Percentiles rank a stretch among this genome's conserved stretches.
Conservation (phyloP, 805 yeast genomes). For the Scheffersomyces amazonensis region DNA sequence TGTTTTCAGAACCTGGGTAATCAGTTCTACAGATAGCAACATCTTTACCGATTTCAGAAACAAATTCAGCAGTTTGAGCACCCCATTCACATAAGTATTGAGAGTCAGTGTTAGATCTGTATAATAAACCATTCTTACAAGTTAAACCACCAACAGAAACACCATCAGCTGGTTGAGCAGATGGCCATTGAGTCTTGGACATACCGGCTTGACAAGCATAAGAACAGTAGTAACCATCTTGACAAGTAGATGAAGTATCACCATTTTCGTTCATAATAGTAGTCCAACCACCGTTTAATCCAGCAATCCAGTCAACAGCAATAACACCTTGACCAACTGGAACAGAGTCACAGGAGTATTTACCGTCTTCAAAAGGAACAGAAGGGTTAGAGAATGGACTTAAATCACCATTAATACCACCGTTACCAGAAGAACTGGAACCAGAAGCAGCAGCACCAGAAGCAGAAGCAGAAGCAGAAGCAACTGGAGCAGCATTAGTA, state of each 20-base stretch:
- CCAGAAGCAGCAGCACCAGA: constrained; percentile 7
- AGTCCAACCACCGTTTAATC: constrained; percentile 76
- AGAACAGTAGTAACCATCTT: constrained; percentile 92
- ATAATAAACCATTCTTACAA: constrained; percentile 81
- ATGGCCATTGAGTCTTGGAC: constrained; percentile 99
- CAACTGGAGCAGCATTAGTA: constrained; percentile 6
- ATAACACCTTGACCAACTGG: constrained; percentile 85
- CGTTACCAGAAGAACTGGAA: constrained; percentile 30
- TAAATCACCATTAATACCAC: constrained; percentile 55
- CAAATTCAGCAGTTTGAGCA: constrained; percentile 62
- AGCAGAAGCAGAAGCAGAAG: constrained; percentile 7
- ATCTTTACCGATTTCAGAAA: constrained; percentile 55
- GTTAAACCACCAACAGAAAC: constrained; percentile 89
- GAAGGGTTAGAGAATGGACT: constrained; percentile 54
- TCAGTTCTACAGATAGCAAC: constrained; percentile 97
- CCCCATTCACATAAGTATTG: constrained; percentile 89
- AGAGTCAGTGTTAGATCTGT: constrained; percentile 66
- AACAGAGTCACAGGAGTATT: constrained; percentile 60
- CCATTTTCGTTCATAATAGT: constrained; percentile 63
- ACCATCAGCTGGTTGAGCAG: constrained; percentile 81
- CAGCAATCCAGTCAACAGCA: constrained; percentile 50
- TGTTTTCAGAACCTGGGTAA: constrained; percentile 98
- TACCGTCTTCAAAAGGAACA: constrained; percentile 69
- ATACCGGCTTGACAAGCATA: constrained; percentile 98
- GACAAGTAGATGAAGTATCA: constrained; percentile 67